A percentile compares a stretch with the other conserved stretches of the same genome.
Evolutionary conservation across 2,329 filamentous ascomycete species (phyloP).

Genomic region (Talaromyces islandicus): DNA sequence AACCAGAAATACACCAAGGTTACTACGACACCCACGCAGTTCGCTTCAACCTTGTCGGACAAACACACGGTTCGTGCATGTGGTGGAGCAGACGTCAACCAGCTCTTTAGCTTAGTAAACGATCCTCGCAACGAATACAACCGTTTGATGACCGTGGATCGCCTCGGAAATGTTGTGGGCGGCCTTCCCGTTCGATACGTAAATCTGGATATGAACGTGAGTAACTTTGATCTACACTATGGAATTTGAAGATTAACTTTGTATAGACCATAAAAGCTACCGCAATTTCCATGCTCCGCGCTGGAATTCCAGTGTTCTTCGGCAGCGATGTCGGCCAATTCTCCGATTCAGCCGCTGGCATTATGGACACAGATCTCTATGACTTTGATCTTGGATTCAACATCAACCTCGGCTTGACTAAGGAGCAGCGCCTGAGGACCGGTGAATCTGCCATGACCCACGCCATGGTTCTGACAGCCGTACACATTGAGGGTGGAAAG

Average conservation of each 20-base stretch:
- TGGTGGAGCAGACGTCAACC: slow-evolving; percentile 54
- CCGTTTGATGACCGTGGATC: slow-evolving; percentile 66
- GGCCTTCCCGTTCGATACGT: slow-evolving; percentile 72
- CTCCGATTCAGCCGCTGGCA: slow-evolving; percentile 59
- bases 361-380: slow-evolving; percentile 73
- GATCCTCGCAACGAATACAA: slow-evolving; percentile 74
- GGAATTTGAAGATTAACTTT: background rate
- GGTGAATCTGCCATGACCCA: slow-evolving; percentile 83
- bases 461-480: slow-evolving; percentile 84
- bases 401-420: slow-evolving; percentile 64
- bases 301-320: slow-evolving; percentile 79
- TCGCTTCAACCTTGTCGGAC: slow-evolving; percentile 63
- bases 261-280: slow-evolving; percentile 59
- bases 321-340: slow-evolving; percentile 84
- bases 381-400: slow-evolving; percentile 84
- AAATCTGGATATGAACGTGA: slow-evolving; percentile 64
- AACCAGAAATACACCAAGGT: slow-evolving; percentile 59
- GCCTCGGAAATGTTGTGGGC: slow-evolving; percentile 75
- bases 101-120: slow-evolving; percentile 75
- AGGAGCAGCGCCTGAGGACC: slow-evolving; percentile 66
- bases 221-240: background rate
- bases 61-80: slow-evolving; percentile 53
- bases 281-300: slow-evolving; percentile 70
- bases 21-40: slow-evolving; percentile 61
- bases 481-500: slow-evolving; percentile 66